Percentiles rank a stretch among this genome's conserved stretches.
phyloP scores from a whole-genome alignment of 2,329 filamentous ascomycete species.

The Colletotrichum liriopes region DNA sequence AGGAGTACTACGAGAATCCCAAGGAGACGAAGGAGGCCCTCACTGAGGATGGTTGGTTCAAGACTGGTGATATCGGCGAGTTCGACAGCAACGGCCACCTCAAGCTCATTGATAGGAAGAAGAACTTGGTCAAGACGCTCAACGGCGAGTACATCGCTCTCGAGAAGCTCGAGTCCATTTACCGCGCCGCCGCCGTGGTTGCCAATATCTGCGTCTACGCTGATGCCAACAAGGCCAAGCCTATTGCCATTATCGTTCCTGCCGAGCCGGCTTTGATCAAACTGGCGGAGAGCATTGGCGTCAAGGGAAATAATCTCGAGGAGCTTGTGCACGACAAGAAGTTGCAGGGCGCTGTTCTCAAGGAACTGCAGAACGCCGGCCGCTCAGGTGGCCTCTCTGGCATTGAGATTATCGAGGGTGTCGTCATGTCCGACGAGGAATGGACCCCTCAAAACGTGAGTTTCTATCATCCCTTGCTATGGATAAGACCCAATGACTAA shows the following conservation, averaged over 20 bases:
- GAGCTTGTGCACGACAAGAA: constrained; percentile 79
- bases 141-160: constrained; percentile 88
- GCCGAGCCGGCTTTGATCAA: constrained; percentile 70
- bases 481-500: constrained; percentile 46
- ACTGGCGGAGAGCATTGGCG: constrained; percentile 61
- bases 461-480: constrained; percentile 40
- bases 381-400: constrained; percentile 74
- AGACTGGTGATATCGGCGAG: constrained; percentile 88
- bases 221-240: constrained; percentile 65
- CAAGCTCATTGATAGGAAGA: constrained; percentile 86
- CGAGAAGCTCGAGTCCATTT: constrained; percentile 76
- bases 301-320: constrained; percentile 71
- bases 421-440: constrained; percentile 80
- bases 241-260: constrained; percentile 71
- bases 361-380: constrained; percentile 75
- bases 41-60: constrained; percentile 86
- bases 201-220: constrained; percentile 72
- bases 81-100: constrained; percentile 81
- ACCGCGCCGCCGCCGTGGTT: constrained; percentile 66
- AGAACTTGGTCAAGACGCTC: constrained; percentile 88
- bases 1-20: constrained; percentile 83
- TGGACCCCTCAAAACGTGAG: constrained; percentile 83
- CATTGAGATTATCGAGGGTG: constrained; percentile 81
- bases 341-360: constrained; percentile 74
- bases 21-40: constrained; percentile 81